Evolutionary conservation across 1,284 basidiomycete genomes (phyloP), one percentile per base, ranked within the genome.

Genomic region (Phylloboletellus chloephorus): DNA sequence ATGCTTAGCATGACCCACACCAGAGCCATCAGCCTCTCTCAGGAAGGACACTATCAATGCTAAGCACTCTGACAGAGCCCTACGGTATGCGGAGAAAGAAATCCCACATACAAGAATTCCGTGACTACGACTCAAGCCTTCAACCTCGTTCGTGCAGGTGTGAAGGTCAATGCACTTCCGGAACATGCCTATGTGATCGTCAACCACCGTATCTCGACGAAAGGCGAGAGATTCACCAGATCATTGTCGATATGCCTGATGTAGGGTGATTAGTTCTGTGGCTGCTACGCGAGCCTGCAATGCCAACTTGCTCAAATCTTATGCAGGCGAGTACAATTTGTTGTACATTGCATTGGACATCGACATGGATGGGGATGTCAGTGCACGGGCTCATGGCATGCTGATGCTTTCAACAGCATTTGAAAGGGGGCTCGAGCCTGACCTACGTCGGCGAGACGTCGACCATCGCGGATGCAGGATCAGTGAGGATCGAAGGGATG

Each of bases 161-260:
- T 81, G 36, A 82, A 82, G 60, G 64, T 68, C 30, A 81, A 79
- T 43, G 78, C 76, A 1, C 65, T 80, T 7, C 78, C 78, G 1
- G 79, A 80, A 53, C 63, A 64, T 15, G 73, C 69, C 0, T 68
- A 63, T 51, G 74, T 74, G 2, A 62, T 76, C 4, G 57, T 82
- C 33, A 80, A 82, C 53, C 58, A 58, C 30, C 57, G 58, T 3
- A 43, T 63, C 29, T 47, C 58, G 20, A 56, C 5, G 60, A 60
- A 43, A 51, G 48, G 39, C 17, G 29, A 41, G 74, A 72, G 50
- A 67, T 71, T 9, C 68, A 74, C 46, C n/a, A 17, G 21, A 19
- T 3, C 5, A 5, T 9, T 29, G 12, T 41, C 3, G 17, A 23
- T 21, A 16, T 4, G n/a, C 31, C 16, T 41, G 11, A 56, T 11